Evolutionary conservation across 192 early-diverging fungal genomes (phyloP), one percentile per base, ranked within the genome.

Genomic region (Backusella macrospora): DNA sequence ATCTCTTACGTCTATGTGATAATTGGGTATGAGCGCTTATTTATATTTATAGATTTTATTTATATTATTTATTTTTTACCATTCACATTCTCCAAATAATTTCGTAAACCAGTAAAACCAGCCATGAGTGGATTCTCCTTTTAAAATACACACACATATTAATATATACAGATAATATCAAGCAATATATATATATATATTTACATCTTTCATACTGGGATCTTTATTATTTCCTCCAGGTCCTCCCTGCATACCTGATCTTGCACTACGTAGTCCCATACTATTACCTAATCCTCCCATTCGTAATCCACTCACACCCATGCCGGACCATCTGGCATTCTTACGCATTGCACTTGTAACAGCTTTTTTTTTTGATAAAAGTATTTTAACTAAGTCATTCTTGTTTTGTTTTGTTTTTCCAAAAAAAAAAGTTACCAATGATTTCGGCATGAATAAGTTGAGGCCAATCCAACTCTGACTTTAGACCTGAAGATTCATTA

Each of bases 271-370:
- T 18, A 87, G 76, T 5, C 87, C 86, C 86, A 88, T 88, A 44
- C 84, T 87, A 80, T 87, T 84, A 9, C 86, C 89, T 39, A 89
- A 74, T 42, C 82, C 76, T 62, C 85, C 85, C 86, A 88, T 88
- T 55, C 81, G 78, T 12, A 87, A 65, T n/a, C 87, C 81, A 74
- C 78, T 85, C 15, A 87, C 84, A 44, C 84, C 85, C 75, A 86
- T 84, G 8, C 86, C 86, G 40, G 86, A 83, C 93, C 93, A 96
- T 40, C 92, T 87, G 62, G 91, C 89, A 81, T 94, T 95, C 78
- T 90, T 91, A 21, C 92, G 84, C 92, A 96, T 93, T 40, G 91
- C 90, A 71, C 83, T 89, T 14, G 89, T 90, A 29, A 95, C 92
- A 66, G 78, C 78, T 80, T 15, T 43, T 46, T 37, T 5, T 0